phyloP scores from a whole-genome alignment of 768 basidiomycete species.

The Amanita rubescens region DNA sequence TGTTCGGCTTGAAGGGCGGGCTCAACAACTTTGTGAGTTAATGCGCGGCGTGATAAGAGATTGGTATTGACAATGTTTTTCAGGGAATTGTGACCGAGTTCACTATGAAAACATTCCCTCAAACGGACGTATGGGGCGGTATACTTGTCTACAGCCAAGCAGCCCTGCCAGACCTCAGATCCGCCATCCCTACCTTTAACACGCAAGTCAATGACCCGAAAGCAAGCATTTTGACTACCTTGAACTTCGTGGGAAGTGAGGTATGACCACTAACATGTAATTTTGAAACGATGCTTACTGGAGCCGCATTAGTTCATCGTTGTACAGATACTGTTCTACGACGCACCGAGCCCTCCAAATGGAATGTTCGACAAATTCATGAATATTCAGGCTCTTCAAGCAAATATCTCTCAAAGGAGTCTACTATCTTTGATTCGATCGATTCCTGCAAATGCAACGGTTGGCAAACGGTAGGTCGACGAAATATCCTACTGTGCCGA shows the following conservation, averaged over 20 bases:
- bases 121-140: conserved; percentile 21
- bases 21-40: conserved; percentile 39
- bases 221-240: conserved; percentile 2
- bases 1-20: conserved; percentile 22
- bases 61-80: too few species aligned
- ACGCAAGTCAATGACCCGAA: not conserved
- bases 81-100: conserved; percentile 43
- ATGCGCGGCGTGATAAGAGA: too few species aligned
- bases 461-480: conserved; percentile 11
- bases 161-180: not conserved
- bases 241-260: not conserved
- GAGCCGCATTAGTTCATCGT: conserved; percentile 6
- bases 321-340: conserved; percentile 45
- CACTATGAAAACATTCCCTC: conserved; percentile 35
- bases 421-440: conserved; percentile 34
- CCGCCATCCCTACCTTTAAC: not conserved
- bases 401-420: conserved; percentile 32
- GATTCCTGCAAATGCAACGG: conserved; percentile 28
- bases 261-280: not conserved
- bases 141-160: not conserved
- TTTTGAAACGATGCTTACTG: too few species aligned
- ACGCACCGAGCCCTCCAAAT: conserved; percentile 39
- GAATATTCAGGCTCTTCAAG: conserved; percentile 30
- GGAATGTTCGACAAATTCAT: conserved; percentile 49
- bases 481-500: too few species aligned